Base-by-base conservation (phyloP, 202 grass and related monocot genomes). In the Zoysia matrella region DNA sequence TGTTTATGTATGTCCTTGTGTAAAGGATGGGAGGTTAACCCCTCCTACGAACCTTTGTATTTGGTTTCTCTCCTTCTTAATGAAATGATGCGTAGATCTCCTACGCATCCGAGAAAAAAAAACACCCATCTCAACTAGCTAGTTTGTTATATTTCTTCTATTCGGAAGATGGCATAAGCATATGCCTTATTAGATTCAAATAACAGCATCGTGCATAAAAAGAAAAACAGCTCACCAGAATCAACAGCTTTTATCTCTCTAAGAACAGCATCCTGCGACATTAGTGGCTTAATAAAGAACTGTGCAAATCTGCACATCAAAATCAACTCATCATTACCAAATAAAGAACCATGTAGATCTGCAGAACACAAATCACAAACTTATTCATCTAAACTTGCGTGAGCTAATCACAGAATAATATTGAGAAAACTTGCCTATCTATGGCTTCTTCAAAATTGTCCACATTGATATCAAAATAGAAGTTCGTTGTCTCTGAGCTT, bases 201-300 rank as follows among this genome's bases (percentile, higher is more conserved):
- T 83, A 87, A 39, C 30, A 67, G n/a, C 60, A 61, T 36, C 60
- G 13, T 68, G 36, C 13, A 47, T 15, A 78, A 60, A 30, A 30
- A 30, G 22, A 67, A 65, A 45, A 77, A 62, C 62, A 68, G 1
- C 68, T 82, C 84, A 95, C 96, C 96, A 85, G 96, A 98, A 72
- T 98, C 92, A 65, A 98, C 90, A 79, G 96, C 92, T 84, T 95
- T 98, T 82, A 98, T 98, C 86, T 98, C 96, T 88, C 96, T 93
- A 78, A 91, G 81, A 83, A 94, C 92, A 92, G 95, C 96, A 86
- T 93, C 96, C 69, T 86, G 71, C 22, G 96, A 98, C 92, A 98
- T 95, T 64, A 98, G 79, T 13, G 96, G 96, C 74, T 89, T 95
- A 78, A 98, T 89, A 84, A 98, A 98, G 74, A 93, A 98, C 79